These are phyloP conservation scores for Anisodus tanguticus DNA, from an alignment of 257 asterid species.

Conservation along the genomic window DNA sequence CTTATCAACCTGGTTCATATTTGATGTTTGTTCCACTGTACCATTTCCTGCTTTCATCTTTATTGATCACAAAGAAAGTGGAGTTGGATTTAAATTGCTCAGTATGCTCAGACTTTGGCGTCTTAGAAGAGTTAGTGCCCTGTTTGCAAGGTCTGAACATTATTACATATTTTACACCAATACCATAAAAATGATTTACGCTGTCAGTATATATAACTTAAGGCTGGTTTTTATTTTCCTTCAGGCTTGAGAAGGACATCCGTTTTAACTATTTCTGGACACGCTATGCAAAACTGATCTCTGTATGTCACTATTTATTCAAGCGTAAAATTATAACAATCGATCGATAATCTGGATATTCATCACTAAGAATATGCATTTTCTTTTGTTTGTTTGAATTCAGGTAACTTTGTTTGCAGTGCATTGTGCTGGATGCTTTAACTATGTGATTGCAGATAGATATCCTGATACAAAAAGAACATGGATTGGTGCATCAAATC, in stretches of 20 bases:
- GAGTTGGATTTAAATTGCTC: conserved; percentile 66
- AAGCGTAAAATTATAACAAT: not conserved
- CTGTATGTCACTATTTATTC: conserved; percentile 53
- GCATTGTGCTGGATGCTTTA: conserved; percentile 65
- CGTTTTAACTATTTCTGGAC: conserved; percentile 94
- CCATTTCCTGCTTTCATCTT: conserved; percentile 74
- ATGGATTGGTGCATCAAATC: conserved; percentile 63
- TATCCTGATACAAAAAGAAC: conserved; percentile 49
- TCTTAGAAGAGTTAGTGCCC: conserved; percentile 83
- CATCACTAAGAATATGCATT: conserved; percentile 1
- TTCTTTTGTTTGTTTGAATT: not conserved
- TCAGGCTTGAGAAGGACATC: conserved; percentile 90
- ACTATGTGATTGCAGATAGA: conserved; percentile 57
- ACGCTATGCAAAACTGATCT: conserved; percentile 75
- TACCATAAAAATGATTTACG: not conserved
- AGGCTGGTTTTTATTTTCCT: conserved; percentile 29
- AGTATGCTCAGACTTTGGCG: conserved; percentile 98
- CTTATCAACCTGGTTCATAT: conserved; percentile 77
- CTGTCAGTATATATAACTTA: not conserved
- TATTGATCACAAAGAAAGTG: conserved; percentile 57
- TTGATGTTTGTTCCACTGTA: conserved; percentile 79
- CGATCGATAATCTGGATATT: not conserved
- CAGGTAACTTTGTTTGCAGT: conserved; percentile 68
- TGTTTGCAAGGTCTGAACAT: conserved; percentile 69
- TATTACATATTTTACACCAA: not conserved